Evolutionary conservation across 176 grass and related monocot genomes (phyloP), one percentile per base, ranked within the genome.

Genomic region (Musa beccarii): DNA sequence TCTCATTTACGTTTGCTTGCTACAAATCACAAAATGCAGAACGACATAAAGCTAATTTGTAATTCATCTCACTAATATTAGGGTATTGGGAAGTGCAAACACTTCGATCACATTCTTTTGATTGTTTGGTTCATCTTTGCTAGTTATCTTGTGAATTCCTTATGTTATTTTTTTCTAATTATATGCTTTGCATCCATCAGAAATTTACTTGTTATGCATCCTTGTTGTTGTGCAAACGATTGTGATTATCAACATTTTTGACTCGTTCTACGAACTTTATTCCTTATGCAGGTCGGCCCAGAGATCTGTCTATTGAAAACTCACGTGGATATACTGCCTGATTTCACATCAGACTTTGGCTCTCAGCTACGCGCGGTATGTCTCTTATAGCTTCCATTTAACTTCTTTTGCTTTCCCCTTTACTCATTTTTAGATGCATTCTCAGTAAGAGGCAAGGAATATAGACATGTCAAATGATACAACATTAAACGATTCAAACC

Each of bases 231-330:
- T 53, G 22, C 20, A 11, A 51, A 65, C 75, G 20, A 11, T 22
- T 43, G 55, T 76, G 56, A 22, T 63, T 2, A 13, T 4, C 22
- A 53, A 11, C 0, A 19, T 73, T 68, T 52, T 2, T n/a, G 9
- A 9, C 73, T 66, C 9, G 23, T 68, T 74, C 12, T 13, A 71
- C 72, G 74, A 59, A 26, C 22, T 76, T 49, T 19, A 9, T 9
- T 51, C 50, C 21, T 63, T 10, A 59, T 85, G 75, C 78, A 93
- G 94, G 76, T 97, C 68, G 94, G 90, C 16, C 78, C 86, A 24
- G 86, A 91, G 63, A 97, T 97, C 78, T 97, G 94, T 73, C 85
- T 97, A 83, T 57, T 97, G 80, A 97, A 93, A 77, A 97, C 90
- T 24, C 94, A 97, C 82, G 90, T 89, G 53, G 94, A 97, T 72